phyloP scores from a whole-genome alignment of 1,139 yeast species.

The Chernovozyma aurita region DNA sequence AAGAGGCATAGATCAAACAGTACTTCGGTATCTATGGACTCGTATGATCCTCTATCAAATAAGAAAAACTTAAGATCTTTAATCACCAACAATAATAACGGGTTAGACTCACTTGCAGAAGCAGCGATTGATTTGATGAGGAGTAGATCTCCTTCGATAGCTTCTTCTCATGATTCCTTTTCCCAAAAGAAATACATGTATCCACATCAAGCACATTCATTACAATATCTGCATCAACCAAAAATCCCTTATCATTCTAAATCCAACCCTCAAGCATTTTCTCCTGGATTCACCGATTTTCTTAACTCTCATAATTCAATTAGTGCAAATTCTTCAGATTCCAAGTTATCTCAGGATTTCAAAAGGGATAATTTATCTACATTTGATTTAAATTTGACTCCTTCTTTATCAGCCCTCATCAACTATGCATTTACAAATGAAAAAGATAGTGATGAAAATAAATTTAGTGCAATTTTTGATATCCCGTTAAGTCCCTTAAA shows the following conservation, averaged over 20 bases:
- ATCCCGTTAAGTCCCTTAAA: conserved; percentile 32
- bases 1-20: conserved; percentile 5
- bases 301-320: conserved; percentile 5
- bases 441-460: conserved; percentile 15
- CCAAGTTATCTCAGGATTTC: neutral
- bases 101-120: conserved; percentile 26
- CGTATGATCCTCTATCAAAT: neutral
- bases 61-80: neutral
- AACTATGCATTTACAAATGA: conserved; percentile 38
- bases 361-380: neutral
- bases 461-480: conserved; percentile 12
- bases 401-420: conserved; percentile 42
- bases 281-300: conserved; percentile 19
- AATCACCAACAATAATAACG: conserved; percentile 3
- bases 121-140: conserved; percentile 26
- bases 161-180: neutral
- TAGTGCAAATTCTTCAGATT: neutral
- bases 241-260: conserved; percentile 8
- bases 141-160: conserved; percentile 15
- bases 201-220: neutral
- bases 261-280: conserved; percentile 8
- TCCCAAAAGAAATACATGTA: conserved; percentile 1
- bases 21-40: neutral
- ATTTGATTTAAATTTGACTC: conserved; percentile 27
- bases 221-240: no score